Conservation (phyloP, 257 asterid genomes). For the Solanum appendiculatum region DNA sequence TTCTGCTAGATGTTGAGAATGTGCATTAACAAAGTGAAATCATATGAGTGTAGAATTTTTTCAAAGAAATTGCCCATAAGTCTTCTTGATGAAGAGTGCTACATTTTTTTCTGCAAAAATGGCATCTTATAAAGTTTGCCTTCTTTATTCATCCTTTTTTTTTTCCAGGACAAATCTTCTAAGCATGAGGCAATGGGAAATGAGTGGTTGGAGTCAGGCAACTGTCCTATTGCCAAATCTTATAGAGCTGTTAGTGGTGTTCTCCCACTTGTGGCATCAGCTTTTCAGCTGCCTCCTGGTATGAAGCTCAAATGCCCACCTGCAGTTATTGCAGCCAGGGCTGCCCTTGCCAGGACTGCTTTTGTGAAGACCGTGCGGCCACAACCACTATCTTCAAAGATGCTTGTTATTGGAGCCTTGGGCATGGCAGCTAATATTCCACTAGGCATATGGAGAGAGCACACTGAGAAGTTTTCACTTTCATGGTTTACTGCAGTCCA, state of each 20-base stretch:
- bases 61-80: background rate
- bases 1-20: background rate
- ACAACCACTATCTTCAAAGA: constrained; percentile 66
- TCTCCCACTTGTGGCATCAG: constrained; percentile 58
- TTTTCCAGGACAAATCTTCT: constrained; percentile 42
- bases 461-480: constrained; percentile 48
- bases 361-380: constrained; percentile 66
- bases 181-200: constrained; percentile 64
- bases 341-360: constrained; percentile 73
- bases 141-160: background rate
- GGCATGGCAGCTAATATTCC: constrained; percentile 82
- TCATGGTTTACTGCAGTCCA: constrained; percentile 83
- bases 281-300: constrained; percentile 58
- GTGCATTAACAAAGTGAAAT: background rate
- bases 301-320: constrained; percentile 68
- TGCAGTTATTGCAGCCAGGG: constrained; percentile 74
- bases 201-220: constrained; percentile 67
- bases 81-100: background rate
- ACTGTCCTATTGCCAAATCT: constrained; percentile 77
- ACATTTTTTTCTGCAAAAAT: background rate
- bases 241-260: constrained; percentile 60
- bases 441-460: constrained; percentile 76
- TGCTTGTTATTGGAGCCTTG: constrained; percentile 50
- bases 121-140: background rate
- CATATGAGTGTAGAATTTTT: background rate